A percentile compares a stretch with the other conserved stretches of the same genome.
Conservation (phyloP, 345 rosid species). For the Clausena lansium region DNA sequence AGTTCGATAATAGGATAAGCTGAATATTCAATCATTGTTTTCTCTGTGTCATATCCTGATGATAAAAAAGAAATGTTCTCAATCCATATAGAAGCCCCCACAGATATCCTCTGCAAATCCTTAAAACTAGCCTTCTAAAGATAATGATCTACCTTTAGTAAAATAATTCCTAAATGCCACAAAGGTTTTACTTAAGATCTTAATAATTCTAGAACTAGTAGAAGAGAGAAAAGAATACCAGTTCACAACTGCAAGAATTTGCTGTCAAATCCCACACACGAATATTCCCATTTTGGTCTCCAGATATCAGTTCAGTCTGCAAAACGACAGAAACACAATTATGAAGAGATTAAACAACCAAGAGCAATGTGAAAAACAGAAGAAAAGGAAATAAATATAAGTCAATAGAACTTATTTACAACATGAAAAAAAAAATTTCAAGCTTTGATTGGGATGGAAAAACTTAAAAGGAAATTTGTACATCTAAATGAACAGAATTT, state of each 20-base stretch:
- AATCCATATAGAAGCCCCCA: not conserved
- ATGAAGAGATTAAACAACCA: conserved; percentile 1
- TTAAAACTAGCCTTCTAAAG: not conserved
- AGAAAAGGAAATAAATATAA: not conserved
- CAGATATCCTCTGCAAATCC: not conserved
- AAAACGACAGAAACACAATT: conserved; percentile 14
- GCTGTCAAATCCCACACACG: conserved; percentile 99
- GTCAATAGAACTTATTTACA: not conserved
- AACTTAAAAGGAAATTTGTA: not conserved
- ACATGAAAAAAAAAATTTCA: not conserved
- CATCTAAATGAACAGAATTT: not conserved
- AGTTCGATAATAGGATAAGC: not conserved
- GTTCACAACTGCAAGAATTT: conserved; percentile 90
- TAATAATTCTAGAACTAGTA: not conserved
- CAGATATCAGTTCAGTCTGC: conserved; percentile 92
- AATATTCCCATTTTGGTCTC: conserved; percentile 95
- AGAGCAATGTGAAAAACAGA: not conserved
- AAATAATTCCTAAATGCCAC: not conserved
- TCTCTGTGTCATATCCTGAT: not conserved
- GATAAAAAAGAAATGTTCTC: not conserved
- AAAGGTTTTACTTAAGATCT: not conserved
- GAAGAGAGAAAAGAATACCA: conserved; percentile 45
- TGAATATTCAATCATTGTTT: not conserved
- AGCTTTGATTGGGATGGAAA: not conserved
- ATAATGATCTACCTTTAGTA: not conserved